Evolutionary conservation across 768 basidiomycete genomes (phyloP).

Genomic region (Naganishia antarctica): DNA sequence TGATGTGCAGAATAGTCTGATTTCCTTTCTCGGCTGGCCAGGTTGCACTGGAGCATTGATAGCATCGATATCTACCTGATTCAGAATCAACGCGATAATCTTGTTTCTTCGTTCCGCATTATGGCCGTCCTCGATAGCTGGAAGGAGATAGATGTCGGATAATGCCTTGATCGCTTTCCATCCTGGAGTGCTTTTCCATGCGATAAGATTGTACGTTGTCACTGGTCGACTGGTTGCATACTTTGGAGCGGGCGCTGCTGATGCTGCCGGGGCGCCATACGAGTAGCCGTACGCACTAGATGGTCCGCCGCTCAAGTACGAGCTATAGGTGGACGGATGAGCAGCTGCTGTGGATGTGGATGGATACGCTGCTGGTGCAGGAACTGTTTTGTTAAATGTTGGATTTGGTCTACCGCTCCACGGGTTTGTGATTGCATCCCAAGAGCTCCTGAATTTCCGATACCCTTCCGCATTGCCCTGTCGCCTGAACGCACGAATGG

Average conservation of each 20-base stretch:
- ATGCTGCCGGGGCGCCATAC: background rate
- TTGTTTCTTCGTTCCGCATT: slow-evolving; percentile 34
- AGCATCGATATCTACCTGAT: slow-evolving; percentile 34
- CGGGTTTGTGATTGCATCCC: slow-evolving; percentile 6
- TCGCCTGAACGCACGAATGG: slow-evolving; percentile 12
- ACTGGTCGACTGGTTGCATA: background rate
- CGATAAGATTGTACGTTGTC: slow-evolving; percentile 26
- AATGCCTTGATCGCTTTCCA: slow-evolving; percentile 46
- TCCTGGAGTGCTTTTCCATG: slow-evolving; percentile 44
- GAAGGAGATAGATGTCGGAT: slow-evolving; percentile 31
- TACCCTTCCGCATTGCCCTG: slow-evolving; percentile 3
- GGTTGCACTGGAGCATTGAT: background rate
- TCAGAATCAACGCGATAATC: slow-evolving; percentile 32
- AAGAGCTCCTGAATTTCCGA: background rate
- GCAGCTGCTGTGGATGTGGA: background rate
- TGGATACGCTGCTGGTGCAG: background rate
- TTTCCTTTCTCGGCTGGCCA: slow-evolving; percentile 20
- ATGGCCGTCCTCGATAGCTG: slow-evolving; percentile 18
- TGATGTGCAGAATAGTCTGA: slow-evolving; percentile 47
- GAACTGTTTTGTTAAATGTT: slow-evolving; percentile 10
- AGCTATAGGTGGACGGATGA: background rate
- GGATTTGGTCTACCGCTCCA: slow-evolving; percentile 2
- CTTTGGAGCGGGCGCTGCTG: background rate
- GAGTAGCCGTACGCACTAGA: background rate
- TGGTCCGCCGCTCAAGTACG: background rate